Percentiles rank a stretch among this genome's conserved stretches.
Conservation (phyloP, 2,329 filamentous ascomycete species). For the Hirsutella rhossiliensis region DNA sequence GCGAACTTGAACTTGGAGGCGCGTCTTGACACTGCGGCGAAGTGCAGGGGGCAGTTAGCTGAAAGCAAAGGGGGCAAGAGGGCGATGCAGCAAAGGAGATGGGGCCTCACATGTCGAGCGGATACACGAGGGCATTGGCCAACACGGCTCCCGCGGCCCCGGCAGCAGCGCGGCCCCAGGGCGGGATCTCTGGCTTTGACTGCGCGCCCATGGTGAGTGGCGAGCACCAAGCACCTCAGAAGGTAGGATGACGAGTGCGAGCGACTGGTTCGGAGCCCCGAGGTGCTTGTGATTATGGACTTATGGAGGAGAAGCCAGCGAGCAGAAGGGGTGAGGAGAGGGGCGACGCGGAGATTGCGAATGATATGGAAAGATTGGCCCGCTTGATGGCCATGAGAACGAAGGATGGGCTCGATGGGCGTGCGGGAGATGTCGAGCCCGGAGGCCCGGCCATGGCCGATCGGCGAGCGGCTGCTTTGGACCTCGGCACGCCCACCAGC, state of each 20-base stretch:
- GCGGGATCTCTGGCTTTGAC: slow-evolving; percentile 64
- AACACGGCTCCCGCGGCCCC: slow-evolving; percentile 88
- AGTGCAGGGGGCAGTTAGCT: not conserved
- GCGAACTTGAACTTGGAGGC: slow-evolving; percentile 89
- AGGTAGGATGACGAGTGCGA: not conserved
- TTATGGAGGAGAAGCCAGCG: not conserved
- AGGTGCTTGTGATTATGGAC: not conserved
- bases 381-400: no score
- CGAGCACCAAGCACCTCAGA: not conserved
- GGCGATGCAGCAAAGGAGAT: not conserved
- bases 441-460: not conserved
- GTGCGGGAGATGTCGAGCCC: not conserved
- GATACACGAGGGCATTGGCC: slow-evolving; percentile 91
- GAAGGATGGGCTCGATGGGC: not conserved
- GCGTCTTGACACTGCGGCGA: slow-evolving; percentile 74
- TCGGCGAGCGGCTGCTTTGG: not conserved
- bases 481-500: not conserved
- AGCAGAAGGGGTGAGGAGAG: no score
- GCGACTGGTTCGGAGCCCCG: not conserved
- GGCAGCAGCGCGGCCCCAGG: slow-evolving; percentile 87
- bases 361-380: no score
- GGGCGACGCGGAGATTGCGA: no score
- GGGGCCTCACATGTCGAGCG: slow-evolving; percentile 75
- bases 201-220: slow-evolving; percentile 33
- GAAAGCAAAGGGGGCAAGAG: not conserved